Base-by-base conservation (phyloP, 2,329 filamentous ascomycete genomes). In the Fusarium humuli region DNA sequence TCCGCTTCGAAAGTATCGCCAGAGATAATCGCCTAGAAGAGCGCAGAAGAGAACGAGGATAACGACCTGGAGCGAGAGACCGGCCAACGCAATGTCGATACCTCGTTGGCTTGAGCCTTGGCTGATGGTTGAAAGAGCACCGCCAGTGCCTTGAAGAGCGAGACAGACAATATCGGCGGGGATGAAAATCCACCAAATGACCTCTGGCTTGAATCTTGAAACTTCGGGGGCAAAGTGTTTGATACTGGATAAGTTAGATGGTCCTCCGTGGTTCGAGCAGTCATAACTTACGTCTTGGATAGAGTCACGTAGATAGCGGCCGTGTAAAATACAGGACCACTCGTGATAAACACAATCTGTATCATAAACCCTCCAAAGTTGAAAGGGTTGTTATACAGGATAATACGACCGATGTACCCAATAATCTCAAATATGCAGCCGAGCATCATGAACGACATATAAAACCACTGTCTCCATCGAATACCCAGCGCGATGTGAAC, bases 251-350 rank as follows among this genome's bases (percentile, higher is more conserved):
- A 18, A 29, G 61, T 74, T 32, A 73, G 61, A 12, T 11, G 4
- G 7, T 0, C 4, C 6, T n/a, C 12, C 3, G 10, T 3, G 12
- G 5, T 1, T 6, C 1, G 7, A 5, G 5, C 5, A 48, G 2
- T 0, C 16, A 8, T 10, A 14, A 18, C 77, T 70, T 47, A 81
- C 80, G 75, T 77, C 68, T 79, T 80, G 40, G 78, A 77, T 6
- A 91, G 81, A 14, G 87, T 90, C 29, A 92, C 84, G 73, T 92
- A 92, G 57, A 92, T 87, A 32, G 87, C 87, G 2, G 89, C 89
- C 10, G 87, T 67, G 83, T 89, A 81, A 22, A 77, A 81, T 0
- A 81, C 79, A 12, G 80, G 80, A 0, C 76, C 80, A 7, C 62
- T 73, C 0, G 87, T 90, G 25, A 81, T 75, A 56, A 74, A 81